These are phyloP conservation scores for Trifolium fragiferum DNA, from an alignment of 306 rosid genomes.

Conservation along the genomic window DNA sequence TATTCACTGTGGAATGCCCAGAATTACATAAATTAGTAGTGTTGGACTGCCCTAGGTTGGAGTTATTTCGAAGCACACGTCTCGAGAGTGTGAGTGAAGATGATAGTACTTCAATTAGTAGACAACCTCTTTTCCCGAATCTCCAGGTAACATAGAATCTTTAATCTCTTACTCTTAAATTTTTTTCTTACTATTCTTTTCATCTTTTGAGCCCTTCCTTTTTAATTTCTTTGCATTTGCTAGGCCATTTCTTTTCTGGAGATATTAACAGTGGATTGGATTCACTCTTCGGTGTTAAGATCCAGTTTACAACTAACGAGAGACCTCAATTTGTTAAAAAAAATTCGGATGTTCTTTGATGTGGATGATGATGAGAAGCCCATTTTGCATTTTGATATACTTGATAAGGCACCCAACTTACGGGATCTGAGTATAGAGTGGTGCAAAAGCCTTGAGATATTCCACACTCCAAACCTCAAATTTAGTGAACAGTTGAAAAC, in stretches of 20 bases:
- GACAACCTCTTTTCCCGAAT: constrained; percentile 14
- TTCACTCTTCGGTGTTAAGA: not conserved
- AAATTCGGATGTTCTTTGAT: not conserved
- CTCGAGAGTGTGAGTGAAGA: not conserved
- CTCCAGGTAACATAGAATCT: constrained; percentile 4
- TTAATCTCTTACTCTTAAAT: not conserved
- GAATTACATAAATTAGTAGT: not conserved
- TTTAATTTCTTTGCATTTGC: not conserved
- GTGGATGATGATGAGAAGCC: not conserved
- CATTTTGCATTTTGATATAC: not conserved
- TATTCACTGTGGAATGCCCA: not conserved
- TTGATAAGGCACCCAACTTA: not conserved
- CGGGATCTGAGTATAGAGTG: rapidly evolving
- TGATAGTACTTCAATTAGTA: not conserved
- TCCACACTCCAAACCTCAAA: not conserved
- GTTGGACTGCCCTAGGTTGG: not conserved
- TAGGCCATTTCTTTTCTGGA: constrained; percentile 12
- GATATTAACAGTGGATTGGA: not conserved
- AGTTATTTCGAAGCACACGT: not conserved
- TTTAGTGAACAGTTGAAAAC: not conserved
- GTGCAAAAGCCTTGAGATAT: not conserved
- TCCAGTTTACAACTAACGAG: not conserved
- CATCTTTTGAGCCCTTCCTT: not conserved
- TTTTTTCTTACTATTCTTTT: not conserved
- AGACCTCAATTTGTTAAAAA: not conserved